Percentiles rank a stretch among this genome's conserved stretches.
Evolutionary conservation across 306 rosid genomes (phyloP).

Genomic region (Albizia julibrissin): DNA sequence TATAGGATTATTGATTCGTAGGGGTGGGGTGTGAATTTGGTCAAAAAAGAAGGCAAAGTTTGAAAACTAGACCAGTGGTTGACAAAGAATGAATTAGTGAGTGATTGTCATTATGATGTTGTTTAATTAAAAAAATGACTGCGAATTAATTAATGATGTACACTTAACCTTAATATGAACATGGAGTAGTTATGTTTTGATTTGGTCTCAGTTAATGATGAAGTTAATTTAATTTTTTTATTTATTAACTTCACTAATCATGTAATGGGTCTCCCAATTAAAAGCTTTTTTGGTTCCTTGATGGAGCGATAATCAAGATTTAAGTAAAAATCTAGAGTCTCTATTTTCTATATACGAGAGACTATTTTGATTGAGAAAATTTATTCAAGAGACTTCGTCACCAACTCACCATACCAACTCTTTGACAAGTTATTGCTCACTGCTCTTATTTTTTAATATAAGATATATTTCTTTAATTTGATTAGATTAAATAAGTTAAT

Average conservation of each 20-base stretch:
- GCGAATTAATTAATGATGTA: background rate
- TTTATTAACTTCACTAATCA: background rate
- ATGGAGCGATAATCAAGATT: background rate
- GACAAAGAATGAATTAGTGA: conserved; percentile 22
- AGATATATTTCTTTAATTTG: too few relatives aligned
- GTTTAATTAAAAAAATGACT: background rate
- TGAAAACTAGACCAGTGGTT: conserved; percentile 33
- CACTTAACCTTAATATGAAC: background rate
- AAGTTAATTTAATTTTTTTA: background rate
- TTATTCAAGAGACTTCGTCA: too few relatives aligned
- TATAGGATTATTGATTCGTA: conserved; percentile 35
- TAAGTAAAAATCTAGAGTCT: background rate
- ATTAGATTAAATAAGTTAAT: too few relatives aligned
- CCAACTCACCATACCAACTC: background rate
- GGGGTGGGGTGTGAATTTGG: conserved; percentile 31
- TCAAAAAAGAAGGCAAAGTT: conserved; percentile 73
- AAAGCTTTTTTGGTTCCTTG: background rate
- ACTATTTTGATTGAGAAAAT: background rate
- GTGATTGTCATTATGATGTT: background rate
- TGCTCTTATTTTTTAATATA: too few relatives aligned
- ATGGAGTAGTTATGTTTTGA: background rate
- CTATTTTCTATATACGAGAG: background rate
- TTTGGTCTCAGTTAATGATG: background rate
- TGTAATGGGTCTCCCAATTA: background rate
- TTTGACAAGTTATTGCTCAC: background rate